Evolutionary conservation across 139 green algal genomes (phyloP).

Genomic region (Chlorella sp.): DNA sequence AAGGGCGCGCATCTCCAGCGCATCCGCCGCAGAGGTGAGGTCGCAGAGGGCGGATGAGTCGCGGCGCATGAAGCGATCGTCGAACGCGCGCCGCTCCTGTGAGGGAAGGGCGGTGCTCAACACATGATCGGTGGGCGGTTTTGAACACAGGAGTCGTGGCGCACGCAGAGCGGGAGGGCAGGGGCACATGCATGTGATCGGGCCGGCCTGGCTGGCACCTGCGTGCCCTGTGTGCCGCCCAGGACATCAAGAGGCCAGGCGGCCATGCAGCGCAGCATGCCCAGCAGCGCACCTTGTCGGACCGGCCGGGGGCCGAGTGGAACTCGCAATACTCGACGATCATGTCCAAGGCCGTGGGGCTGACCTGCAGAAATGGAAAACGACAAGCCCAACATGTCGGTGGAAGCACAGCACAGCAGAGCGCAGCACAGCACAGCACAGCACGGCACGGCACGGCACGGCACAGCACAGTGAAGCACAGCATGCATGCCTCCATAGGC

Average conservation of each 20-base stretch:
- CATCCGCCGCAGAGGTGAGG: constrained; percentile 73
- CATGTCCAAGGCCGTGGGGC: constrained; percentile 49
- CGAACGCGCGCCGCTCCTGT: constrained; percentile 75
- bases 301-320: constrained; percentile 60
- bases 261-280: neutral
- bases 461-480: neutral
- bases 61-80: constrained; percentile 73
- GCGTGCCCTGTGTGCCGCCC: neutral
- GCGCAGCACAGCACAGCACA: too few species aligned
- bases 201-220: neutral
- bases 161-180: too few species aligned
- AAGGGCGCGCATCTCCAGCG: constrained; percentile 68
- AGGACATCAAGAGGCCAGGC: neutral
- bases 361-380: neutral
- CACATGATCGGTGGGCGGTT: too few species aligned
- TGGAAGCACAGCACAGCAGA: too few species aligned
- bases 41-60: constrained; percentile 73
- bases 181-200: neutral
- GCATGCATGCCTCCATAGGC: neutral
- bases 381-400: neutral
- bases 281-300: constrained; percentile 59
- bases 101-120: neutral
- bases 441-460: too few species aligned
- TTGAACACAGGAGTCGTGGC: too few species aligned
- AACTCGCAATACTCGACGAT: constrained; percentile 69